These are phyloP conservation scores for Gastrodia elata DNA, from an alignment of 106 monocot genomes.

Conservation along the genomic window DNA sequence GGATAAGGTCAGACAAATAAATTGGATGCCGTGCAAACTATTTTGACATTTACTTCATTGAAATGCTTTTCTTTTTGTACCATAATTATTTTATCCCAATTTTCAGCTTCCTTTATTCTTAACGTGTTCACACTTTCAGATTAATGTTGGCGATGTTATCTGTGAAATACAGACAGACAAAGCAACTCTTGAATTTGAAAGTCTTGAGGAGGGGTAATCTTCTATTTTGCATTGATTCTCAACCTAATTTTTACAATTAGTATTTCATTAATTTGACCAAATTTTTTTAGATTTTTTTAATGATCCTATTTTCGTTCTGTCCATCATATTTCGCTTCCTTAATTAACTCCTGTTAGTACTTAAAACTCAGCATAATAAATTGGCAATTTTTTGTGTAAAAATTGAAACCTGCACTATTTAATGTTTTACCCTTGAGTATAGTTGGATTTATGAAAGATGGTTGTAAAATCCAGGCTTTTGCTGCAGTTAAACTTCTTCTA, in stretches of 20 bases:
- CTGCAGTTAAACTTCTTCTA: too few species aligned
- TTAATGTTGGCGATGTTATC: constrained; percentile 85
- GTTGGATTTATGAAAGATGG: neutral
- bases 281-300: neutral
- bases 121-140: constrained; percentile 31
- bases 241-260: neutral
- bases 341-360: neutral
- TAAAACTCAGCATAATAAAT: neutral
- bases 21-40: neutral
- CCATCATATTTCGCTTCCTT: neutral
- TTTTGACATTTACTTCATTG: neutral
- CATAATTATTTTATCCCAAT: neutral
- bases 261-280: neutral
- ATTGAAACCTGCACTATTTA: neutral
- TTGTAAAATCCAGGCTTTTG: neutral
- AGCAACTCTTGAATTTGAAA: constrained; percentile 90
- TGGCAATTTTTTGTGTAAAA: neutral
- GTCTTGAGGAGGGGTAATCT: constrained; percentile 88
- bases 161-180: constrained; percentile 99
- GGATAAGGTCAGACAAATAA: constrained; percentile 52
- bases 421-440: neutral
- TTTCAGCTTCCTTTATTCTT: neutral
- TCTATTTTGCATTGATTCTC: neutral
- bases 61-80: neutral
- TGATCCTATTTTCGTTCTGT: neutral